phyloP scores from a whole-genome alignment of 75 land plant genomes.

The Cunninghamia lanceolata region DNA sequence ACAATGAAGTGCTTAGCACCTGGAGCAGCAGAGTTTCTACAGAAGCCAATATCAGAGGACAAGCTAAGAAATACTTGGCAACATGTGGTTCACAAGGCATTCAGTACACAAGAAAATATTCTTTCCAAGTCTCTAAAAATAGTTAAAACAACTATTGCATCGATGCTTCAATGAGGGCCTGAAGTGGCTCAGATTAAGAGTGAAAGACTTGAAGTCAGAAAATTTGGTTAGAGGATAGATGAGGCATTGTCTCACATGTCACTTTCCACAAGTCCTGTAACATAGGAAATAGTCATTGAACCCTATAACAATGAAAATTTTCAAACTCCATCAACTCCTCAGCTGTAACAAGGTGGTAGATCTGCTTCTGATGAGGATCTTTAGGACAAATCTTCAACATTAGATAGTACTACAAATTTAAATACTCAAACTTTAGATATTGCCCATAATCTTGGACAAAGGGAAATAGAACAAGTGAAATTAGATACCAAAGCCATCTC shows the following conservation, averaged over 20 bases:
- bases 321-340: slow-evolving; percentile 68
- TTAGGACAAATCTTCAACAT: slow-evolving; percentile 29
- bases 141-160: slow-evolving; percentile 34
- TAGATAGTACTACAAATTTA: slow-evolving; percentile 12
- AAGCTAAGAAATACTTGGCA: too few species aligned
- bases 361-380: slow-evolving; percentile 23
- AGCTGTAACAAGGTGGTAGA: slow-evolving; percentile 39
- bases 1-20: slow-evolving; percentile 79
- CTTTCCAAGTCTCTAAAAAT: slow-evolving; percentile 40
- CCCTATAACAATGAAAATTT: slow-evolving; percentile 23
- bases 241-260: not conserved
- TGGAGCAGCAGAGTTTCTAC: slow-evolving; percentile 79
- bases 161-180: slow-evolving; percentile 28
- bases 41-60: too few species aligned
- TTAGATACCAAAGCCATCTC: not conserved
- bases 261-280: not conserved
- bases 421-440: slow-evolving; percentile 4
- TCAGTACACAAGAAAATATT: slow-evolving; percentile 26
- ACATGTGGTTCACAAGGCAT: too few species aligned
- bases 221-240: not conserved
- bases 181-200: slow-evolving; percentile 3
- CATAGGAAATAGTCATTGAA: not conserved
- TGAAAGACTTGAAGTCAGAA: not conserved
- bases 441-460: not conserved
- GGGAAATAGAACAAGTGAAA: not conserved